Percentiles rank a stretch among this genome's conserved stretches.
Conservation (phyloP, 208 protist species). For the Paratrypanosoma confusum region DNA sequence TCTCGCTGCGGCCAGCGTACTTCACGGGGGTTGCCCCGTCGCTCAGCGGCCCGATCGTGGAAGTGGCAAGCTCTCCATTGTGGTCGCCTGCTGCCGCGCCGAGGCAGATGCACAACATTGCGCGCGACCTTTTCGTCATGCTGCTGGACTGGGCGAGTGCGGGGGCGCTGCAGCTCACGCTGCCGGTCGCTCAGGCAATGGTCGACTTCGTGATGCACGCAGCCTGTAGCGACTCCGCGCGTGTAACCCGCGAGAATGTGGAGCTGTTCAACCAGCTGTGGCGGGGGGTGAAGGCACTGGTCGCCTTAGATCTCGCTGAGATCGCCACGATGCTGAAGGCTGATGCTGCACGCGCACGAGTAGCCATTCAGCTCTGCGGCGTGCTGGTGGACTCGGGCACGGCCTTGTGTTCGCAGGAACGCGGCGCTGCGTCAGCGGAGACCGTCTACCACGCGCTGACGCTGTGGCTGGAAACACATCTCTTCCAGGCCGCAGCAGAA, state of each 20-base stretch:
- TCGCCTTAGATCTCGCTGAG: background rate
- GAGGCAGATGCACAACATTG: conserved; percentile 74
- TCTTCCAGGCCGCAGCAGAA: conserved; percentile 33
- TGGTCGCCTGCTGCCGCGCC: too few relatives aligned
- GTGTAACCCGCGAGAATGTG: conserved; percentile 43
- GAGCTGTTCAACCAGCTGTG: conserved; percentile 52
- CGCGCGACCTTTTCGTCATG: conserved; percentile 45
- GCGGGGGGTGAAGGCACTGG: conserved; percentile 17
- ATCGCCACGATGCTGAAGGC: background rate
- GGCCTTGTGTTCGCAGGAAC: conserved; percentile 7
- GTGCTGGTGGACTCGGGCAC: conserved; percentile 32
- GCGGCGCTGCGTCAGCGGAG: conserved; percentile 3
- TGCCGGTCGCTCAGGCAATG: conserved; percentile 1
- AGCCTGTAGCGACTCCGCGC: conserved; percentile 6
- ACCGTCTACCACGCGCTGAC: conserved; percentile 21
- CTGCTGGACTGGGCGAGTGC: conserved; percentile 28
- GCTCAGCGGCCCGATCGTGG: conserved; percentile 36
- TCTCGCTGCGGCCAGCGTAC: conserved; percentile 28
- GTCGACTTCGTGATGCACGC: conserved; percentile 22
- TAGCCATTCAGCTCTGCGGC: conserved; percentile 41
- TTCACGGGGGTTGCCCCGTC: conserved; percentile 33
- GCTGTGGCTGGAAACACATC: background rate
- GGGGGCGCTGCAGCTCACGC: background rate
- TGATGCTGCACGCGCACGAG: background rate
- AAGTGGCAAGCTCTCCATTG: conserved; percentile 16